These are phyloP conservation scores for Antarctomyces pellizariae DNA, from an alignment of 495 filamentous ascomycete species.

Conservation along the genomic window DNA sequence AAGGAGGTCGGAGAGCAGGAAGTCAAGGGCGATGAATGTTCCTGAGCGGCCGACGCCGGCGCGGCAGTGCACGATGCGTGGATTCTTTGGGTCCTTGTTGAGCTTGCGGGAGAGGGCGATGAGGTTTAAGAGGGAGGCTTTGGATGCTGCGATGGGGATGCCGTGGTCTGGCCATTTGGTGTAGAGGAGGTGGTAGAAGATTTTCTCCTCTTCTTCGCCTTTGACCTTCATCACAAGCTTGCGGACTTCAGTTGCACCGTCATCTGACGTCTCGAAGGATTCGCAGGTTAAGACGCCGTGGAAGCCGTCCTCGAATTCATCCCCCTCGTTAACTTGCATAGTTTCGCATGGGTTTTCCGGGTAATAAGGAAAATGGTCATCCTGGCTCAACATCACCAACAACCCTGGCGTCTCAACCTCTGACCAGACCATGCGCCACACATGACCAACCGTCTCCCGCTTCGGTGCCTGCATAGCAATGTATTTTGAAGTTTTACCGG, in stretches of 20 bases:
- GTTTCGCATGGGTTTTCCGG: conserved; percentile 34
- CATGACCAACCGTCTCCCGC: conserved; percentile 39
- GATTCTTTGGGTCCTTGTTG: conserved; percentile 37
- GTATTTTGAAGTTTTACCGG: conserved; percentile 30
- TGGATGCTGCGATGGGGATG: conserved; percentile 59
- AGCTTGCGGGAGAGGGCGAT: conserved; percentile 54
- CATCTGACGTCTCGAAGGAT: too few species aligned
- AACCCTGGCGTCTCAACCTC: conserved; percentile 59
- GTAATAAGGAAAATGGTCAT: conserved; percentile 89
- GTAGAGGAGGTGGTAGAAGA: conserved; percentile 78
- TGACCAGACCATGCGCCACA: conserved; percentile 93
- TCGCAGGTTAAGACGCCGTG: conserved; percentile 25
- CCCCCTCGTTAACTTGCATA: conserved; percentile 27
- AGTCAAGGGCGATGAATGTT: conserved; percentile 87
- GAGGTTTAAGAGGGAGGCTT: conserved; percentile 53
- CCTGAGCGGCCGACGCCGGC: conserved; percentile 87
- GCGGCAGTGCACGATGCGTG: conserved; percentile 79
- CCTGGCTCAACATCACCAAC: conserved; percentile 88
- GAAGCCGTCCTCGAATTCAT: conserved; percentile 43
- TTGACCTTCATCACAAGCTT: conserved; percentile 21
- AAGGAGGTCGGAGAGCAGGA: conserved; percentile 61
- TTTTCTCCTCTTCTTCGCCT: conserved; percentile 27
- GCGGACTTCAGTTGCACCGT: conserved; percentile 28
- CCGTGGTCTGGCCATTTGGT: conserved; percentile 86
- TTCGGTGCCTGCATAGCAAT: conserved; percentile 65